Evolutionary conservation across 2,329 filamentous ascomycete species (phyloP).

Genomic region (Chrysoporthe austroafricana): DNA sequence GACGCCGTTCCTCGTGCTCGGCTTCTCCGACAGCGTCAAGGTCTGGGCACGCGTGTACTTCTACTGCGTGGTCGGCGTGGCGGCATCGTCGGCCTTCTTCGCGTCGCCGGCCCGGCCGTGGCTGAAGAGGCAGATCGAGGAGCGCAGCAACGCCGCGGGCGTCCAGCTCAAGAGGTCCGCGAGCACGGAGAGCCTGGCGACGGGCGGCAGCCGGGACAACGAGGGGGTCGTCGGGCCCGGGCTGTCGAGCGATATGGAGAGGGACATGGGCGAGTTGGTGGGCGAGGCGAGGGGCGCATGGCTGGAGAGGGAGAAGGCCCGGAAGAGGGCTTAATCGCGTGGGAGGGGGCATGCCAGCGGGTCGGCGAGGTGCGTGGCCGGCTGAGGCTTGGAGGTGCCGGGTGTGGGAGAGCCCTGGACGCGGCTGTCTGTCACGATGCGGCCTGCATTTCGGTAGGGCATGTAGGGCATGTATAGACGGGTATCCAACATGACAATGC

Average conservation of each 20-base stretch:
- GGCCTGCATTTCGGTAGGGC: too few species aligned
- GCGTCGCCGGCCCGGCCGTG: constrained; percentile 72
- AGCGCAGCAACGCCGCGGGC: constrained; percentile 53
- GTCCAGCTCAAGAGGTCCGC: constrained; percentile 39
- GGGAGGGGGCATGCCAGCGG: neutral
- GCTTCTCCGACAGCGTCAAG: constrained; percentile 68
- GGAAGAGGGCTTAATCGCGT: neutral
- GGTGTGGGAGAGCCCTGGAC: neutral
- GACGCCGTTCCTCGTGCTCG: constrained; percentile 83
- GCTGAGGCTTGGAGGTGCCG: neutral
- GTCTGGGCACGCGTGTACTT: constrained; percentile 90
- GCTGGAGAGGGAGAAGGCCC: constrained; percentile 53
- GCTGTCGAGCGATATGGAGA: constrained; percentile 74
- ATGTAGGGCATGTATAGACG: too few species aligned
- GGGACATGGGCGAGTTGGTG: constrained; percentile 78
- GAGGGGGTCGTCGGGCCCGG: constrained; percentile 80
- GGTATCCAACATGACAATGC: too few species aligned
- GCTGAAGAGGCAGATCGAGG: constrained; percentile 62
- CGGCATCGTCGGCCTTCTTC: constrained; percentile 73
- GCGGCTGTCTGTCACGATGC: too few species aligned
- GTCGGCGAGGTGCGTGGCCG: neutral
- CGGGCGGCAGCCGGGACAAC: constrained; percentile 38
- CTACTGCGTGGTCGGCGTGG: constrained; percentile 75
- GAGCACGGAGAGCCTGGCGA: constrained; percentile 60
- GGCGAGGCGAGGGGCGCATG: constrained; percentile 76